Percentiles rank a stretch among this genome's conserved stretches.
These are phyloP conservation scores for Perilla frutescens DNA, from an alignment of 257 asterid species.

Conservation along the genomic window DNA sequence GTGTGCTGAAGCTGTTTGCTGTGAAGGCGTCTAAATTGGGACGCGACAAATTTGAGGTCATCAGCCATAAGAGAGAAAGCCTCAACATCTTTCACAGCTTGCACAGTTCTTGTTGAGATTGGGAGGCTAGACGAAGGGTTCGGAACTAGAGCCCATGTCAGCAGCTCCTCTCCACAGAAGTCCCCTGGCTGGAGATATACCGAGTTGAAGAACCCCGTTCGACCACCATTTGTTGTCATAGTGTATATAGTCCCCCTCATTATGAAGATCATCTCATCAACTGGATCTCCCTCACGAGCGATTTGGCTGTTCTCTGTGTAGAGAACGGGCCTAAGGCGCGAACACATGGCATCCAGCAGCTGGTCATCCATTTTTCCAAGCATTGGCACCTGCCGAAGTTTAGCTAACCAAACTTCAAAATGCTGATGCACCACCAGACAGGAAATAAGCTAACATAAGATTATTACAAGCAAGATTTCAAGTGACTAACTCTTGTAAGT, in stretches of 20 bases:
- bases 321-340: conserved; percentile 51
- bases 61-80: conserved; percentile 47
- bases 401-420: neutral
- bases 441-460: no score
- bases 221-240: conserved; percentile 61
- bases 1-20: conserved; percentile 51
- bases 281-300: conserved; percentile 68
- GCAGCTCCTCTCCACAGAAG: conserved; percentile 59
- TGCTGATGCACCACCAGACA: no score
- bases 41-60: conserved; percentile 45
- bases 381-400: conserved; percentile 55
- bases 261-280: conserved; percentile 65
- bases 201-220: conserved; percentile 64
- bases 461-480: no score
- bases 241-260: conserved; percentile 59
- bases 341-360: conserved; percentile 60
- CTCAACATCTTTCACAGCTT: conserved; percentile 50
- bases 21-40: conserved; percentile 49
- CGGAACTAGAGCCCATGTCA: conserved; percentile 62
- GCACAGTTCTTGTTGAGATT: conserved; percentile 53
- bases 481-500: conserved; percentile 50
- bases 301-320: conserved; percentile 59
- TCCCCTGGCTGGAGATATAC: conserved; percentile 53
- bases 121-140: conserved; percentile 50
- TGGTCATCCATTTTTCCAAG: conserved; percentile 63